These are phyloP conservation scores for Sphagnum fallax DNA, from an alignment of 228 moss, liverwort and hornwort genomes.

Conservation along the genomic window DNA sequence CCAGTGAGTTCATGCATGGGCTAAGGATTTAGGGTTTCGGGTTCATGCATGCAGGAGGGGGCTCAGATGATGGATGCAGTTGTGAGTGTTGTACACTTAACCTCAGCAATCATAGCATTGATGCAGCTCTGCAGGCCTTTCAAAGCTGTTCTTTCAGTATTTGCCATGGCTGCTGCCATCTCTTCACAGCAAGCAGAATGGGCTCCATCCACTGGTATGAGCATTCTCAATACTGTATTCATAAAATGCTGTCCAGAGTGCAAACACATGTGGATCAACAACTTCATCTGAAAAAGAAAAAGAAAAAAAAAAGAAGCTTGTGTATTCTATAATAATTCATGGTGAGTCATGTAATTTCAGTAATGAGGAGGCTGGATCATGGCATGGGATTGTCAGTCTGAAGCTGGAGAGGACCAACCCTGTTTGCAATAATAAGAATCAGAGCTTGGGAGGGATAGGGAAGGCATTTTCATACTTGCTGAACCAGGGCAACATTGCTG, in stretches of 20 bases:
- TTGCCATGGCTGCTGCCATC: slow-evolving; percentile 70
- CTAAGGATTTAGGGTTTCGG: no score
- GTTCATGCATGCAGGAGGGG: no score
- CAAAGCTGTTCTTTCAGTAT: slow-evolving; percentile 71
- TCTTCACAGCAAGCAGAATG: slow-evolving; percentile 85
- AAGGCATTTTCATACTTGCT: slow-evolving; percentile 40
- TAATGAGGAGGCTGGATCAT: no score
- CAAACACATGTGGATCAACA: background rate
- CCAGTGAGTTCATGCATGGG: no score
- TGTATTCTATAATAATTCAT: no score
- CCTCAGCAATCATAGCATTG: slow-evolving; percentile 75
- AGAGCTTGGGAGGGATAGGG: no score
- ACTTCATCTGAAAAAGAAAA: background rate
- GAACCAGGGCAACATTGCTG: slow-evolving; percentile 73
- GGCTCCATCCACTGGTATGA: slow-evolving; percentile 69
- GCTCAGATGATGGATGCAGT: no score
- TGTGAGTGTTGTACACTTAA: slow-evolving; percentile 7
- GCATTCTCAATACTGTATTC: slow-evolving; percentile 46
- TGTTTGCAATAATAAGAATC: no score
- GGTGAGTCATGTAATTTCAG: no score
- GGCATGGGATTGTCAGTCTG: no score
- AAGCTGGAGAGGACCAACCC: no score
- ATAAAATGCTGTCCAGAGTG: slow-evolving; percentile 62
- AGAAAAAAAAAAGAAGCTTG: background rate
- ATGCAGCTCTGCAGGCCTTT: slow-evolving; percentile 70